Percentiles rank a stretch among this genome's conserved stretches.
Evolutionary conservation across 2,329 filamentous ascomycete species (phyloP).

Genomic region (Fusarium tjaetaba): DNA sequence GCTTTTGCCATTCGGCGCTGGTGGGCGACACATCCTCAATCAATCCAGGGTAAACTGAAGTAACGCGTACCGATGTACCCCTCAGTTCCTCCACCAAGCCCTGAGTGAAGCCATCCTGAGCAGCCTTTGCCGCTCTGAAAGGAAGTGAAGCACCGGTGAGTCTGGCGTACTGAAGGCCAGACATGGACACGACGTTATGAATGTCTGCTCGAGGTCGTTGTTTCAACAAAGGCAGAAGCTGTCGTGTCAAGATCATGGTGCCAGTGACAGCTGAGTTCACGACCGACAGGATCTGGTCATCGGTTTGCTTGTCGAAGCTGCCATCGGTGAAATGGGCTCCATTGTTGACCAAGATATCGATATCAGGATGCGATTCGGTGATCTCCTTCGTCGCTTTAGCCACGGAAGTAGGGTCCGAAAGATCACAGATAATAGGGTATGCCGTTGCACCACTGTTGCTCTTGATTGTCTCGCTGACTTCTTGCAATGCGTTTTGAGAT

Average conservation of each 20-base stretch:
- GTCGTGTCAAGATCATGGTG: not conserved
- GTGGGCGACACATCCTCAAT: not conserved
- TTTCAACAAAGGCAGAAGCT: not conserved
- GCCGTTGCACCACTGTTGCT: not conserved
- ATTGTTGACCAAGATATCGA: not conserved
- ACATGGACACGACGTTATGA: not conserved
- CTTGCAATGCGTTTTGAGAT: not conserved
- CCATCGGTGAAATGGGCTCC: not conserved
- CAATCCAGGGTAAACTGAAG: not conserved
- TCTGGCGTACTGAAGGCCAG: not conserved
- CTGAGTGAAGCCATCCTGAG: not conserved
- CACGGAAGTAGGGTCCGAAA: not conserved
- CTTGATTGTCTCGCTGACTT: not conserved
- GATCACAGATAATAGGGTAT: not conserved
- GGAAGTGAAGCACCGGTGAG: not conserved
- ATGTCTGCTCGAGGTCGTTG: not conserved
- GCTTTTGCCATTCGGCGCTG: accelerated
- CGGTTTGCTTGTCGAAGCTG: not conserved
- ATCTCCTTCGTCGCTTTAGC: not conserved
- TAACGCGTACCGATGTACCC: not conserved
- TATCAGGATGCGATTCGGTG: not conserved
- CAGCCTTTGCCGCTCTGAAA: not conserved
- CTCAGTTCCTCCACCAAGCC: not conserved
- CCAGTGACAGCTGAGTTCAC: not conserved
- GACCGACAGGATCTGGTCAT: not conserved